Base-by-base conservation (phyloP, 768 basidiomycete genomes). In the Lactarius vividus region DNA sequence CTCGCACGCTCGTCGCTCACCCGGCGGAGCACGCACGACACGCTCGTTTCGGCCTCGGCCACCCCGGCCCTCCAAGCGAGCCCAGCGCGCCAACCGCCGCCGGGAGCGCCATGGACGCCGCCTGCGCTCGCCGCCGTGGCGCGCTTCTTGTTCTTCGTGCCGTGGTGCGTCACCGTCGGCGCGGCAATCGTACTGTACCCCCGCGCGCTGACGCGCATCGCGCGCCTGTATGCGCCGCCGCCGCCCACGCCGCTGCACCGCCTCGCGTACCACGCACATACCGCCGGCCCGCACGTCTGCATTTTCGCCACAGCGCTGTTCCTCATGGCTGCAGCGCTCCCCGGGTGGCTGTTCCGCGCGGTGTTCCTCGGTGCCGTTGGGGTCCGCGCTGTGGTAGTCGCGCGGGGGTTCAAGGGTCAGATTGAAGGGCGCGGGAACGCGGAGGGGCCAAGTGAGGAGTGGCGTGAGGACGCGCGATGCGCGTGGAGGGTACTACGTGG, bases 241-340 rank as follows among this genome's bases (percentile, higher is more conserved):
- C 63, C 61, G 13, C 60, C 33, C 33, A 65, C 63, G 28, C 60
- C 69, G 1, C 61, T 68, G 10, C 63, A 63, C 58, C 67, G 69
- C 16, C 69, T 70, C 57, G 69, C 67, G 53, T 55, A 64, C 58
- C 67, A 70, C 60, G 67, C 67, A 26, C 67, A 70, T 54, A 59
- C 61, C 8, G 67, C 69, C 10, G 55, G n/a, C n/a, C 57, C 63
- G 3, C 67, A 68, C 61, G 39, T 62, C 28, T 63, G 60, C 35
- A 68, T 68, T 16, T 70, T 68, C 53, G 44, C 54, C 16, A 66
- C 59, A 35, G 53, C 26, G 7, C n/a, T 70, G 16, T 20, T 2
- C 29, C 39, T 66, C 56, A 8, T 35, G 9, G 42, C n/a, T 0
- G 39, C 49, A 0, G 40, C 35, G 20, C 35, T 63, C 2, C 62